Evolutionary conservation across 2,329 filamentous ascomycete genomes (phyloP).

Genomic region (Trichoderma sp.): DNA sequence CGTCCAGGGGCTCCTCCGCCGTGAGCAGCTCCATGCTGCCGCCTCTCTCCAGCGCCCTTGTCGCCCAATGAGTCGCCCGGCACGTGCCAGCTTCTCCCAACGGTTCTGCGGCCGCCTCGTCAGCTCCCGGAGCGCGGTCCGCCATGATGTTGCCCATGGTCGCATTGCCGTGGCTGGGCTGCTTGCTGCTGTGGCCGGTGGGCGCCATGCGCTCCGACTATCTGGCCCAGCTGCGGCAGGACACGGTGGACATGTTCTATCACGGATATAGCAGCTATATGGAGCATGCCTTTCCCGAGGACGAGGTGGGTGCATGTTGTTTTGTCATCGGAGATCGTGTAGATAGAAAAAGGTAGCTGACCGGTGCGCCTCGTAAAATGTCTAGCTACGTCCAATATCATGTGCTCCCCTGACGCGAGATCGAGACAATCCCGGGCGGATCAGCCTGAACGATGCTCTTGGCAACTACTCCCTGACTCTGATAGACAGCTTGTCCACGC

Average conservation of each 20-base stretch:
- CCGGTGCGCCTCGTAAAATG: neutral
- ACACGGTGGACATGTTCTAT: conserved; percentile 81
- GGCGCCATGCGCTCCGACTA: conserved; percentile 54
- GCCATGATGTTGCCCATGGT: conserved; percentile 30
- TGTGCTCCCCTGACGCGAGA: conserved; percentile 84
- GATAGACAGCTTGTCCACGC: conserved; percentile 90
- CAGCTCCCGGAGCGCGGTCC: conserved; percentile 16
- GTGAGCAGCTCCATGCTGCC: conserved; percentile 11
- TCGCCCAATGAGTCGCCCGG: conserved; percentile 27
- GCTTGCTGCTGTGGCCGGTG: conserved; percentile 41
- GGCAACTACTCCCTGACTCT: conserved; percentile 96
- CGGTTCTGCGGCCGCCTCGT: neutral
- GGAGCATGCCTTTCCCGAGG: conserved; percentile 88
- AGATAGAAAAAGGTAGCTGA: neutral
- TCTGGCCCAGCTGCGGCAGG: conserved; percentile 54
- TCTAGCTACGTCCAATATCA: conserved; percentile 74
- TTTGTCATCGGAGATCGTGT: neutral
- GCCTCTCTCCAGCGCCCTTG: neutral
- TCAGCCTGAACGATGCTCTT: conserved; percentile 90
- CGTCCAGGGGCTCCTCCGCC: neutral
- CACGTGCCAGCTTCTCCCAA: conserved; percentile 23
- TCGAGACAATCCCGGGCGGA: conserved; percentile 70
- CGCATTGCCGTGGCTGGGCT: conserved; percentile 27
- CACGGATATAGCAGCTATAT: conserved; percentile 97
- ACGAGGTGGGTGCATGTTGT: conserved; percentile 60